Conservation (phyloP, 2,329 filamentous ascomycete genomes). For the Ascochyta fabae region DNA sequence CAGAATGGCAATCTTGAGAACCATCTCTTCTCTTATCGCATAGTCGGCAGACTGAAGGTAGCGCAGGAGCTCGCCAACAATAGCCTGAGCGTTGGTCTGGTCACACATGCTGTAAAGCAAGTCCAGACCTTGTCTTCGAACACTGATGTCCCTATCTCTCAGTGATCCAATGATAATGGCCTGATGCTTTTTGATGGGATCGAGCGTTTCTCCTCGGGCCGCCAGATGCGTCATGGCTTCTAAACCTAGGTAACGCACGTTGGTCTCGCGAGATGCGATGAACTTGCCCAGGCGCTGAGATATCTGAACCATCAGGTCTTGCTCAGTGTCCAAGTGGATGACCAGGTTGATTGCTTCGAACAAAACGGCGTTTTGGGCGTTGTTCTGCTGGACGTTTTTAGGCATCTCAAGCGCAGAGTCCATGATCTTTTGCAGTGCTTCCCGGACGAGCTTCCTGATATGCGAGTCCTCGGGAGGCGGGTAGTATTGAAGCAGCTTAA, state of each 20-base stretch:
- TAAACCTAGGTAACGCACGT: slow-evolving; percentile 92
- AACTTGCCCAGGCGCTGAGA: slow-evolving; percentile 90
- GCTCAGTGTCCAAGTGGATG: slow-evolving; percentile 95
- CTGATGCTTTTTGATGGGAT: slow-evolving; percentile 98
- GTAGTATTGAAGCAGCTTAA: slow-evolving; percentile 93
- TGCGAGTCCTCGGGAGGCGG: slow-evolving; percentile 94
- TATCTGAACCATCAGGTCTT: slow-evolving; percentile 94
- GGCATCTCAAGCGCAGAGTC: slow-evolving; percentile 90
- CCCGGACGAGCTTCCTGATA: slow-evolving; percentile 87
- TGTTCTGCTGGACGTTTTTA: slow-evolving; percentile 99
- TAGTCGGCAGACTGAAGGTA: slow-evolving; percentile 97
- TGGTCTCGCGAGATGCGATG: slow-evolving; percentile 95
- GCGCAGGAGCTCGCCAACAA: slow-evolving; percentile 90
- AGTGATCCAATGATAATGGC: slow-evolving; percentile 93
- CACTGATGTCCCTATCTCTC: slow-evolving; percentile 95
- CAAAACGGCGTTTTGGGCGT: slow-evolving; percentile 95
- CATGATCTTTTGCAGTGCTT: slow-evolving; percentile 88
- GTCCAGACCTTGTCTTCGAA: slow-evolving; percentile 92
- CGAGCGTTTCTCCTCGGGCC: slow-evolving; percentile 88
- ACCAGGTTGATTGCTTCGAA: slow-evolving; percentile 99
- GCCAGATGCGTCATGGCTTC: slow-evolving; percentile 99
- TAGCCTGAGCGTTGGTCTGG: slow-evolving; percentile 87
- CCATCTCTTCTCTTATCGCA: slow-evolving; percentile 98
- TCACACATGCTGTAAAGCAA: slow-evolving; percentile 99
- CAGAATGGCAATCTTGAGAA: slow-evolving; percentile 96